Conservation (phyloP, 768 basidiomycete genomes). For the Pisolithus marmoratus region DNA sequence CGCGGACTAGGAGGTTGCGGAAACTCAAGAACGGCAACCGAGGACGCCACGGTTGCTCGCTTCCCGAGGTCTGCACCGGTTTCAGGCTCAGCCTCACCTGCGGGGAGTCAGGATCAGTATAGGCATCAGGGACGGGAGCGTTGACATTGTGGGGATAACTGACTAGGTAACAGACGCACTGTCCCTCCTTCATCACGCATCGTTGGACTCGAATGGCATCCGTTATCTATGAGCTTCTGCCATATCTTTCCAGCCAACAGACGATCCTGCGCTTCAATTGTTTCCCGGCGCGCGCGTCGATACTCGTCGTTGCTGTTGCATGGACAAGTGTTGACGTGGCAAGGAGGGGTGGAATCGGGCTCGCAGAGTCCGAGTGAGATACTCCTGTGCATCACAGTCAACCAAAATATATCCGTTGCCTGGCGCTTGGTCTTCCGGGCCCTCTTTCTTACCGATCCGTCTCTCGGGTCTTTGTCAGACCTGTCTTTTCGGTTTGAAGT, state of each 20-base stretch:
- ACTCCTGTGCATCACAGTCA: slow-evolving; percentile 32
- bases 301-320: not conserved
- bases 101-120: not conserved
- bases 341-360: not conserved
- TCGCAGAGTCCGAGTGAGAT: slow-evolving; percentile 18
- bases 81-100: not conserved
- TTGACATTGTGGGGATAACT: slow-evolving; percentile 9
- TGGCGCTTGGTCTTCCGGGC: slow-evolving; percentile 27
- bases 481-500: slow-evolving; percentile 1
- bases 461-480: slow-evolving; percentile 8
- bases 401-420: slow-evolving; percentile 31
- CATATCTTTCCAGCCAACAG: slow-evolving; percentile 29
- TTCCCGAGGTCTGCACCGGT: too few relatives aligned
- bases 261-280: slow-evolving; percentile 27
- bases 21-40: not conserved
- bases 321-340: not conserved
- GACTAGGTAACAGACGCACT: slow-evolving; percentile 7
- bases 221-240: slow-evolving; percentile 26
- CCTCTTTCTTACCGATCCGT: slow-evolving; percentile 20
- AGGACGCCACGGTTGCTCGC: too few relatives aligned
- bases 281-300: slow-evolving; percentile 1
- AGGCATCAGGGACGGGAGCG: slow-evolving; percentile 10
- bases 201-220: slow-evolving; percentile 13
- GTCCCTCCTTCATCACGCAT: slow-evolving; percentile 11
- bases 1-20: not conserved